phyloP scores from a whole-genome alignment of 768 basidiomycete species.

The Boletus reticuloceps region DNA sequence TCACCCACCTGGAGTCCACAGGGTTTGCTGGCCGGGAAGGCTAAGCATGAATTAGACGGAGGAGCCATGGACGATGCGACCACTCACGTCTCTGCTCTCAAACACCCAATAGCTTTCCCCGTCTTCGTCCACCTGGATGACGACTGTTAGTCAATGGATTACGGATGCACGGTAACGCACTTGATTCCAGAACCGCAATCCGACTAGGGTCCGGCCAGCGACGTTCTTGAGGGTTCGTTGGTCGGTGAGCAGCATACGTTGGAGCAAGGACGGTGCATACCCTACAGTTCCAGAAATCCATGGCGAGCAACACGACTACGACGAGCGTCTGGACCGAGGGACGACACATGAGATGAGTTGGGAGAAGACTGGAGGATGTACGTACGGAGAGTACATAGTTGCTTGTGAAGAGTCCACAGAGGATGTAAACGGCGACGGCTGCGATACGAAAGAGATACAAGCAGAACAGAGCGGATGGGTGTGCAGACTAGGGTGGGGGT shows the following conservation, averaged over 20 bases:
- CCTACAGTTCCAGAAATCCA: slow-evolving; percentile 99
- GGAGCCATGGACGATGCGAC: background rate
- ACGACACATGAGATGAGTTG: background rate
- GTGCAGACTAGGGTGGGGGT: slow-evolving; percentile 58
- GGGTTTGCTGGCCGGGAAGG: slow-evolving; percentile 87
- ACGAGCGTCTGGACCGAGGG: slow-evolving; percentile 61
- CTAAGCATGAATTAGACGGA: slow-evolving; percentile 38
- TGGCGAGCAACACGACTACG: slow-evolving; percentile 90
- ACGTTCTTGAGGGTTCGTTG: slow-evolving; percentile 65
- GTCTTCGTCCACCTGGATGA: slow-evolving; percentile 82
- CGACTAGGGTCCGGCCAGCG: slow-evolving; percentile 88
- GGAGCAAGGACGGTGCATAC: slow-evolving; percentile 39
- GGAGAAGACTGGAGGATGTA: slow-evolving; percentile 1
- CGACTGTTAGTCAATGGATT: background rate
- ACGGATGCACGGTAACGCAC: slow-evolving; percentile 30
- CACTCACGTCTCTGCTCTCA: slow-evolving; percentile 88
- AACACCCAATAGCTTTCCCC: slow-evolving; percentile 98
- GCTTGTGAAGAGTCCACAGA: slow-evolving; percentile 87
- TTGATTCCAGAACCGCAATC: slow-evolving; percentile 97
- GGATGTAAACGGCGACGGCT: slow-evolving; percentile 88
- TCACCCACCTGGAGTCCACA: slow-evolving; percentile 75
- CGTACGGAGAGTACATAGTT: slow-evolving; percentile 93
- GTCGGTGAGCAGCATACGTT: background rate
- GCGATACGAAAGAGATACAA: slow-evolving; percentile 85
- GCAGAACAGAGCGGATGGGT: slow-evolving; percentile 81